Conservation (phyloP, 495 filamentous ascomycete species). For the Sordaria brevicollis region DNA sequence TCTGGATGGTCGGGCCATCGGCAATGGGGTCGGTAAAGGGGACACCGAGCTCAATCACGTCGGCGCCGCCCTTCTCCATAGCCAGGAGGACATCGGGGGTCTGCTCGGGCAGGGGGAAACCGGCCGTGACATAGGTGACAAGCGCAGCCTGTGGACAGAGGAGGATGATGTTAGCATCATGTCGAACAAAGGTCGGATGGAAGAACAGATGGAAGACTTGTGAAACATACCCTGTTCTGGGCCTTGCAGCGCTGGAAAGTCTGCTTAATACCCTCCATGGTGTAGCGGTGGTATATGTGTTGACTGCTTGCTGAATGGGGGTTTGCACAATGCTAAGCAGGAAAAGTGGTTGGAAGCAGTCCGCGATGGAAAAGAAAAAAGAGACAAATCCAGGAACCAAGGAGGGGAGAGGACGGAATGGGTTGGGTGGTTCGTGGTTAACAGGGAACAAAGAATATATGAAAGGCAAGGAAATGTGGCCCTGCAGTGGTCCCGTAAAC, state of each 20-base stretch:
- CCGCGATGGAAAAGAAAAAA: background rate
- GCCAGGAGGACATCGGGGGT: slow-evolving; percentile 76
- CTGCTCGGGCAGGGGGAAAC: slow-evolving; percentile 74
- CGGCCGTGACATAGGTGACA: slow-evolving; percentile 93
- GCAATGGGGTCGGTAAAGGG: slow-evolving; percentile 98
- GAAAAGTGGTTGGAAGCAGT: background rate
- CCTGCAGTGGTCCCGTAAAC: too few species aligned
- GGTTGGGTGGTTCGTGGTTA: background rate
- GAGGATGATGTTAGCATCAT: background rate
- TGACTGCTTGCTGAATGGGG: background rate
- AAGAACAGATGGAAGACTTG: slow-evolving; percentile 16
- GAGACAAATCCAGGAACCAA: background rate
- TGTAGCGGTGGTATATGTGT: slow-evolving; percentile 1
- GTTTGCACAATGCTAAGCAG: background rate
- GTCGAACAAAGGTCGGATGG: background rate
- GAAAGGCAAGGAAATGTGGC: background rate
- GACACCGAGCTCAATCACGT: slow-evolving; percentile 76
- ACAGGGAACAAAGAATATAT: background rate
- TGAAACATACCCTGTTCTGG: slow-evolving; percentile 48
- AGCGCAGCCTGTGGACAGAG: slow-evolving; percentile 57
- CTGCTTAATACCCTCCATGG: slow-evolving; percentile 69
- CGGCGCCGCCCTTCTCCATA: slow-evolving; percentile 87
- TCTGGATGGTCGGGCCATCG: slow-evolving; percentile 91
- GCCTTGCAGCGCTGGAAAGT: slow-evolving; percentile 85
- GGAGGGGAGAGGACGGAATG: background rate